Evolutionary conservation across 805 yeast genomes (phyloP).

Genomic region (Metschnikowia similis): DNA sequence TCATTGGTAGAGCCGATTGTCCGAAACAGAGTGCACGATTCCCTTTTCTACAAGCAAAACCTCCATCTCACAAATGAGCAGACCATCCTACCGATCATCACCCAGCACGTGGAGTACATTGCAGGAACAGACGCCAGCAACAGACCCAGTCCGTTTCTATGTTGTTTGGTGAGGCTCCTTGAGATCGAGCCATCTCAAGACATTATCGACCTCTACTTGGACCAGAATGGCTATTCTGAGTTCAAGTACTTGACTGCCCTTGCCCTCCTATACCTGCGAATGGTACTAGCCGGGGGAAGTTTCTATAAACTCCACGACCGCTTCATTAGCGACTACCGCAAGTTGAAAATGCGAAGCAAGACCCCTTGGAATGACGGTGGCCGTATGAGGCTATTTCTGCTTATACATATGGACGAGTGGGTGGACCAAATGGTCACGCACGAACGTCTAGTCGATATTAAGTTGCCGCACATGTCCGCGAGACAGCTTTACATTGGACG

Average conservation of each 20-base stretch:
- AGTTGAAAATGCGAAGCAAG: conserved; percentile 45
- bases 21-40: conserved; percentile 40
- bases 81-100: conserved; percentile 32
- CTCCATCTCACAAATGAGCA: conserved; percentile 39
- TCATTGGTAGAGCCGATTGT: conserved; percentile 38
- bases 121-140: conserved; percentile 58
- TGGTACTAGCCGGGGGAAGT: conserved; percentile 33
- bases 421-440: conserved; percentile 56
- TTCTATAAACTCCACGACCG: conserved; percentile 49
- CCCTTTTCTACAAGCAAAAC: conserved; percentile 40
- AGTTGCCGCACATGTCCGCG: conserved; percentile 58
- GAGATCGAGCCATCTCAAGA: conserved; percentile 69
- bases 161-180: conserved; percentile 69
- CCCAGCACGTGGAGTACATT: conserved; percentile 37
- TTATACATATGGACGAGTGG: conserved; percentile 65
- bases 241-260: conserved; percentile 77
- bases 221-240: conserved; percentile 47
- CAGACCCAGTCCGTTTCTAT: conserved; percentile 68
- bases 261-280: conserved; percentile 59
- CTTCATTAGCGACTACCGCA: conserved; percentile 61
- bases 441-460: conserved; percentile 66
- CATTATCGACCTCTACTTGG: conserved; percentile 49
- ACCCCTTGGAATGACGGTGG: conserved; percentile 22
- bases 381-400: conserved; percentile 30
- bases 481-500: conserved; percentile 40